Evolutionary conservation across 2,329 filamentous ascomycete species (phyloP), one percentile per base, ranked within the genome.

Genomic region (Cordyceps cateniannulata): DNA sequence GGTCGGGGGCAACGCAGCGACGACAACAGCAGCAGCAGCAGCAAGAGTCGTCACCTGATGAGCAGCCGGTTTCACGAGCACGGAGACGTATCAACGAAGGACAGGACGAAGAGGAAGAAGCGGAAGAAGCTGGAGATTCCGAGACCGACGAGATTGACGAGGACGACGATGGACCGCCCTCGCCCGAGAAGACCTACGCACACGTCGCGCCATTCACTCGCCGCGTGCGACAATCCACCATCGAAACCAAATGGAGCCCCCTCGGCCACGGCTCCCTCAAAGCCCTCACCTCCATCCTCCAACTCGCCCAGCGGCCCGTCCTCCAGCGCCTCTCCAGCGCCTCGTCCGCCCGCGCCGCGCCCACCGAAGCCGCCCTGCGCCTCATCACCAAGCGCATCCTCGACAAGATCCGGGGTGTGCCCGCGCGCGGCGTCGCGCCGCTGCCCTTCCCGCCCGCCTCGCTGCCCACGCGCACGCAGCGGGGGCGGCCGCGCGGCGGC

Each of bases 201-300:
- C 80, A 83, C 65, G 72, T 87, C 53, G 75, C 77, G 7, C 72
- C 82, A 16, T 76, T 76, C 32, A 80, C 76, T 14, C 80, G 78
- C 40, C 77, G 76, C 47, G 76, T 91, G 48, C 82, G 85, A n/a
- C 82, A 81, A 63, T 80, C 82, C 29, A 82, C 79, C 42, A 88
- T 96, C 62, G 81, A 88, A 47, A 75, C 86, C 47, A 90, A 88
- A 69, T 91, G 88, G 88, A 75, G 78, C 3, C 77, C 82, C 6
- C 77, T 90, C 5, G 77, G 83, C 5, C 70, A 75, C 7, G 72
- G 77, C 25, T 83, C 86, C 47, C 72, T 88, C 59, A 74, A 80
- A 8, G 80, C 80, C 56, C 78, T 87, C n/a, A 75, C 77, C 20
- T 70, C 76, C 18, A 77, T 89, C 29, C 74, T 91, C 35, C 73